These are phyloP conservation scores for Oropetium thomaeum DNA, from an alignment of 176 grass and related monocot species.

Conservation along the genomic window DNA sequence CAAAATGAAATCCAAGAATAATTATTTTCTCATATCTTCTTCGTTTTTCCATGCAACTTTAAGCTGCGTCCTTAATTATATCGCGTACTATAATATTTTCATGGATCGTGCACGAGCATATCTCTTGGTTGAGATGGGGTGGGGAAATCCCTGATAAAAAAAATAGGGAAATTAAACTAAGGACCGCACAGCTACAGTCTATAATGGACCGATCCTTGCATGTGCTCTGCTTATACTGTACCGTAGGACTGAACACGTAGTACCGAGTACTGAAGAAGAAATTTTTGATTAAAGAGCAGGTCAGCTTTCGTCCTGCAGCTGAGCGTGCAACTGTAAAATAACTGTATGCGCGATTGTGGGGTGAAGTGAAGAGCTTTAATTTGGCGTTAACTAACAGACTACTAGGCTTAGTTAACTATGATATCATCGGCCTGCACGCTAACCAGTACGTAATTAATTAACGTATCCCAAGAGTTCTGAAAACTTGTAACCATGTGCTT, in stretches of 20 bases:
- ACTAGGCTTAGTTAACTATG: neutral
- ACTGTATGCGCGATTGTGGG: constrained; percentile 4
- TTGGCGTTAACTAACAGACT: constrained; percentile 7
- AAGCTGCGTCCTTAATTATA: neutral
- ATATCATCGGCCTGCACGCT: constrained; percentile 15
- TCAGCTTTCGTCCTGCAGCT: constrained; percentile 2
- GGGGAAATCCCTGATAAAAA: no score
- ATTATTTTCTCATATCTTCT: neutral
- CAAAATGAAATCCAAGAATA: neutral
- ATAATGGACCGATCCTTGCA: constrained; percentile 20
- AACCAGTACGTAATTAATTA: neutral
- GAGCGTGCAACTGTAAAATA: constrained; percentile 14
- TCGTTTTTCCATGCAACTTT: constrained; percentile 7
- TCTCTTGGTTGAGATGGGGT: neutral
- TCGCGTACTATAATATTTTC: neutral
- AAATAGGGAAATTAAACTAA: neutral
- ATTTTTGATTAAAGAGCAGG: neutral
- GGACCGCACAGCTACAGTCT: neutral
- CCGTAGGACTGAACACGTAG: neutral
- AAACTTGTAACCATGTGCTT: constrained; percentile 28
- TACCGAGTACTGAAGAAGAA: neutral
- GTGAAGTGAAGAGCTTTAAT: constrained; percentile 15
- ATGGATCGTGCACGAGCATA: neutral
- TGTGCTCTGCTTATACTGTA: neutral
- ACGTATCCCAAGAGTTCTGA: constrained; percentile 13